Percentiles rank a stretch among this genome's conserved stretches.
phyloP scores from a whole-genome alignment of 305 asterid species.

The Euphrasia arctica region DNA sequence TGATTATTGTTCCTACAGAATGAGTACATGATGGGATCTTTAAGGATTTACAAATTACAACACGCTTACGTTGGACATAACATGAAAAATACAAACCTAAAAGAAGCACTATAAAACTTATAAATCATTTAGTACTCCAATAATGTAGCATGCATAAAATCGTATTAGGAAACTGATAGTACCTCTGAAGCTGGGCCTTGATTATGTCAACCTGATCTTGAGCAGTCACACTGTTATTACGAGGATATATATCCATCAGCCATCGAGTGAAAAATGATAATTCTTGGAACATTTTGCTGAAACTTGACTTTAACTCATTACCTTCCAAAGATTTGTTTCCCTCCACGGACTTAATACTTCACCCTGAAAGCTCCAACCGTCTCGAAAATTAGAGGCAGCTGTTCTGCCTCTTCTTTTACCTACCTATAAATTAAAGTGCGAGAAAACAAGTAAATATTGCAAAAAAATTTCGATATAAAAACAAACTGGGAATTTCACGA shows the following conservation, averaged over 20 bases:
- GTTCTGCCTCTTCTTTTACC: constrained; percentile 93
- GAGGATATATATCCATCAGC: constrained; percentile 20
- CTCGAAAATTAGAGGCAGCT: constrained; percentile 76
- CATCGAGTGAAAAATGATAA: background rate
- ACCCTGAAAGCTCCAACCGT: constrained; percentile 96
- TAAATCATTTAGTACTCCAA: background rate
- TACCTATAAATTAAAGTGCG: constrained; percentile 26
- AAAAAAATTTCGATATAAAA: constrained; percentile 5
- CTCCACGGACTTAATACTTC: constrained; percentile 90
- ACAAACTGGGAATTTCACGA: too few species aligned
- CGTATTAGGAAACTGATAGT: constrained; percentile 21
- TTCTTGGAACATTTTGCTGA: background rate
- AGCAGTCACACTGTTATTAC: constrained; percentile 72
- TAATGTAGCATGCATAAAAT: too few species aligned
- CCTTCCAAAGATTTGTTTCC: constrained; percentile 91
- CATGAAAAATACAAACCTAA: too few species aligned
- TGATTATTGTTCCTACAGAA: too few species aligned
- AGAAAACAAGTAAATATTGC: background rate
- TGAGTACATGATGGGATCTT: too few species aligned
- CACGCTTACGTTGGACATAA: too few species aligned
- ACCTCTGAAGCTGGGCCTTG: constrained; percentile 94
- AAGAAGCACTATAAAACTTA: too few species aligned
- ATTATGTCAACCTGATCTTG: constrained; percentile 95
- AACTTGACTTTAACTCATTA: constrained; percentile 23
- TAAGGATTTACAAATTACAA: too few species aligned